Base-by-base conservation (phyloP, 768 basidiomycete genomes). In the Fomitopsis serialis region DNA sequence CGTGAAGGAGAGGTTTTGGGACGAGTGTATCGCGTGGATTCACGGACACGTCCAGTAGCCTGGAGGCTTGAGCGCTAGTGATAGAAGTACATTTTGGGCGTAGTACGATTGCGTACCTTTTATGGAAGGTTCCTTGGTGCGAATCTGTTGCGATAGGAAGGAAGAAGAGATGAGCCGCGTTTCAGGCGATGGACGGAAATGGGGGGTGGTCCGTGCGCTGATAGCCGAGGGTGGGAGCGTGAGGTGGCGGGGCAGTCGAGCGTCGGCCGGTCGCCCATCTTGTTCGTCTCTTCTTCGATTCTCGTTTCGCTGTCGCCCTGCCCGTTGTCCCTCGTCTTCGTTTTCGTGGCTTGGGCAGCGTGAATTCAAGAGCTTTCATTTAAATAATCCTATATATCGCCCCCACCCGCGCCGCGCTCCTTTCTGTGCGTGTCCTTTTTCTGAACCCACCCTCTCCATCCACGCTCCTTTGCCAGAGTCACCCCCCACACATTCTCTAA, bases 1-100 rank as follows among this genome's bases (percentile, higher is more conserved):
- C 1, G 79, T 88, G 19, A 77, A 78, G 57, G 82, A 88, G 54
- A 77, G 77, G 53, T 62, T 87, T 22, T 69, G 70, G 3, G 74
- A 81, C 11, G 80, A 82, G 54, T 73, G 81, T 52, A 67, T 80
- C 19, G 54, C 74, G 0, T 91, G 85, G 77, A 62, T 73, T 24
- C 23, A n/a, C 8, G 50, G 23, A 13, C 50, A 51, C 25, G 17
- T 24, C 10, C n/a, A n/a, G n/a, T n/a, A n/a, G n/a, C n/a, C n/a
- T n/a, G n/a, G n/a, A n/a, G n/a, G n/a, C n/a, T n/a, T n/a, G n/a
- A n/a, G n/a, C n/a, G n/a, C n/a, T n/a, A n/a, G n/a, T n/a, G n/a
- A n/a, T n/a, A n/a, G n/a, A n/a, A n/a, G n/a, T n/a, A n/a, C n/a
- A n/a, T n/a, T n/a, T n/a, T n/a, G n/a, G n/a, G n/a, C n/a, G n/a